phyloP scores from a whole-genome alignment of 768 basidiomycete genomes.

The Gloeophyllum trabeum region DNA sequence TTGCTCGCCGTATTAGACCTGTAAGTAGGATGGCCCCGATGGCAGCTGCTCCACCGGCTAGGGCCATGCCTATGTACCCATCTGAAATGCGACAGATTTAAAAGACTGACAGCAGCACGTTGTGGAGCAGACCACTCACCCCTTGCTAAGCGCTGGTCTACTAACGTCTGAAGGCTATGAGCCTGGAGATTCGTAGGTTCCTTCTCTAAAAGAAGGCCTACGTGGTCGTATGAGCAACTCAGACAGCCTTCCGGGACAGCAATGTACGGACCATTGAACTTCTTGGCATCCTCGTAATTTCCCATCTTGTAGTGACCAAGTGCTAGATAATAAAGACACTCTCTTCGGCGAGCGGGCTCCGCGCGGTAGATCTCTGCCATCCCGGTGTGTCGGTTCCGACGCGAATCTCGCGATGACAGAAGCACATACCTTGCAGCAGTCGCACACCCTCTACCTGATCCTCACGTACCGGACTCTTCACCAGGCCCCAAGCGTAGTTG shows the following conservation, averaged over 20 bases:
- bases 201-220: slow-evolving; percentile 79
- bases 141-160: slow-evolving; percentile 75
- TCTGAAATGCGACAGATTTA: slow-evolving; percentile 34
- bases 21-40: slow-evolving; percentile 67
- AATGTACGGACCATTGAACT: slow-evolving; percentile 74
- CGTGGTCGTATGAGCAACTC: neutral
- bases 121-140: slow-evolving; percentile 32
- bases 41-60: slow-evolving; percentile 85
- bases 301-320: slow-evolving; percentile 95
- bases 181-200: slow-evolving; percentile 94
- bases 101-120: slow-evolving; percentile 1
- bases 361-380: slow-evolving; percentile 78
- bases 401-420: neutral
- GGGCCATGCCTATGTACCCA: slow-evolving; percentile 97
- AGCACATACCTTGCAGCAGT: slow-evolving; percentile 67
- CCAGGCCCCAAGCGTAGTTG: slow-evolving; percentile 94
- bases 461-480: slow-evolving; percentile 78
- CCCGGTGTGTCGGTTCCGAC: neutral
- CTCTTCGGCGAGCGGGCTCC: slow-evolving; percentile 78
- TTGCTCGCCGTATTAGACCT: slow-evolving; percentile 76
- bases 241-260: neutral
- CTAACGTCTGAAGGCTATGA: slow-evolving; percentile 72
- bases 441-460: slow-evolving; percentile 90
- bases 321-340: slow-evolving; percentile 94
- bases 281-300: slow-evolving; percentile 85